Evolutionary conservation across 495 filamentous ascomycete genomes (phyloP), one percentile per base, ranked within the genome.

Genomic region (Durotheca rogersii): DNA sequence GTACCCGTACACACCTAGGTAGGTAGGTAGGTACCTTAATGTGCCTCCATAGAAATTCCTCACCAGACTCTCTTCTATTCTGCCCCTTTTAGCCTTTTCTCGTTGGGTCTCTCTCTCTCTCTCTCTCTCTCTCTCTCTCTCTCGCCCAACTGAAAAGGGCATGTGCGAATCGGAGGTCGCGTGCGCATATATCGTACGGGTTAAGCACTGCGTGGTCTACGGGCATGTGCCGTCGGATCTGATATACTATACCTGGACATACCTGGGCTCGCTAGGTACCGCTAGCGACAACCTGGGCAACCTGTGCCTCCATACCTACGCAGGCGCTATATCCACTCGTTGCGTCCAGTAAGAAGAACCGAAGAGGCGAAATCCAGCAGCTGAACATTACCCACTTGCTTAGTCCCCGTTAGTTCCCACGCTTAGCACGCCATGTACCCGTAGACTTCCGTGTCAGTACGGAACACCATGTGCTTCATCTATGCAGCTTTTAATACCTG

Each of bases 141-240:
- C 14, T 23, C 14, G 17, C 37, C 39, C 7, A 40, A 25, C 35
- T 30, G 9, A 38, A 51, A 50, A 43, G 33, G 41, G 37, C 47
- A 51, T 51, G 53, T 57, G 49, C 42, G 46, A n/a, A 53, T 47
- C 50, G 31, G 40, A 43, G 55, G 55, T 58, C 55, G 48, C 55
- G 55, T 58, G 55, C 53, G 53, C 55, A 48, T 53, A 27, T 27
- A 27, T 27, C 23, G 4, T 27, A 9, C 9, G 23, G n/a, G n/a
- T n/a, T n/a, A n/a, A n/a, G n/a, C n/a, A n/a, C 23, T 27, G 23
- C 4, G 23, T 27, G 4, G 4, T 4, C 9, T 27, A 27, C 21
- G 47, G 47, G 48, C 38, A 53, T 52, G 47, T 52, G 40, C 41
- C 39, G 33, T 11, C 29, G 4, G 9, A 27, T 27, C 4, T 9